phyloP scores from a whole-genome alignment of 805 yeast genomes.

The Pichia occidentalis region DNA sequence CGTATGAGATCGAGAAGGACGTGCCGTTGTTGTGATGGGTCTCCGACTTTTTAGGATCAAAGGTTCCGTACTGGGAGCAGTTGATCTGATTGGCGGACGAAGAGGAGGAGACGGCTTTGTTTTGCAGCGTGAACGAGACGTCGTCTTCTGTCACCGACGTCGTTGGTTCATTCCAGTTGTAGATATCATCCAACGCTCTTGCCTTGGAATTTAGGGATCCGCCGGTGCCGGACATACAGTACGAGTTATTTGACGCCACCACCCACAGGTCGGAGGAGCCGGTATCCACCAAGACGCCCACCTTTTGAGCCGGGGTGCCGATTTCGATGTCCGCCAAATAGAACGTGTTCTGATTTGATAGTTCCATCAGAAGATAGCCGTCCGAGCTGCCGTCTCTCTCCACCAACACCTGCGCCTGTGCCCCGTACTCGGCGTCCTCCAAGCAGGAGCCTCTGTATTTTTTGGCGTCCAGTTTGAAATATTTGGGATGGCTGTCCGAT shows the following conservation, averaged over 20 bases:
- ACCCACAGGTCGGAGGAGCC: conserved; percentile 77
- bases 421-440: conserved; percentile 9
- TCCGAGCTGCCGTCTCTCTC: conserved; percentile 18
- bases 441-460: conserved; percentile 13
- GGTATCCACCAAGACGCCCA: conserved; percentile 59
- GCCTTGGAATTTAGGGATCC: conserved; percentile 12
- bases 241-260: conserved; percentile 42
- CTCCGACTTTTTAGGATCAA: conserved; percentile 34
- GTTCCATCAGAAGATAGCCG: conserved; percentile 27
- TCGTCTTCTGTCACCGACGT: not conserved
- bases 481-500: conserved; percentile 8
- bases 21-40: conserved; percentile 37
- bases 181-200: conserved; percentile 2
- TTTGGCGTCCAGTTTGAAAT: conserved; percentile 18
- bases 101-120: conserved; percentile 3
- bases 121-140: not conserved
- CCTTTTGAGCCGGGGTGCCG: conserved; percentile 52
- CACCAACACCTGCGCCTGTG: conserved; percentile 18
- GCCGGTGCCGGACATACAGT: conserved; percentile 27
- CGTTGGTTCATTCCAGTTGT: conserved; percentile 3
- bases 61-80: conserved; percentile 44
- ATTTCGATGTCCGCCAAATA: conserved; percentile 40
- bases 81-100: conserved; percentile 18
- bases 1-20: conserved; percentile 39
- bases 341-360: conserved; percentile 37